phyloP scores from a whole-genome alignment of 2,329 filamentous ascomycete species.

The Penicillium griseofulvum region DNA sequence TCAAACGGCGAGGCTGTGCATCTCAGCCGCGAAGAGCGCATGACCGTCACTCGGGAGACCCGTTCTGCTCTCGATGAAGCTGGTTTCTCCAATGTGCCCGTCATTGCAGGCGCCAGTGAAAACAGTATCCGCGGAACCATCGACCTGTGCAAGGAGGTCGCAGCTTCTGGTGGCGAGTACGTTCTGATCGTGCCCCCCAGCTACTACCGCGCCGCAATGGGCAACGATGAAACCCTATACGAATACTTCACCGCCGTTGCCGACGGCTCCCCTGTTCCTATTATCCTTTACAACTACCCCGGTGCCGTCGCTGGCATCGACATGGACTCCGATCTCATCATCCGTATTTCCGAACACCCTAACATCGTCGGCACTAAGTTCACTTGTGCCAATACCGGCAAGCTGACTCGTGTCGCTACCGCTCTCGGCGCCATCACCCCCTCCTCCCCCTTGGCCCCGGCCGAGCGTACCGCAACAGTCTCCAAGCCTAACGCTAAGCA shows the following conservation, averaged over 20 bases:
- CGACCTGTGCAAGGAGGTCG: constrained; percentile 66
- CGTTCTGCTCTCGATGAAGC: constrained; percentile 79
- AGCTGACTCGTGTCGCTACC: constrained; percentile 76
- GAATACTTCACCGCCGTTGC: constrained; percentile 74
- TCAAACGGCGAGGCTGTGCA: constrained; percentile 90
- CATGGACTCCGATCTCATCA: constrained; percentile 84
- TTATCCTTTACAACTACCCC: constrained; percentile 89
- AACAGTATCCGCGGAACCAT: constrained; percentile 80
- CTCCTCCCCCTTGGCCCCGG: constrained; percentile 32
- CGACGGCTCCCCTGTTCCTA: constrained; percentile 69
- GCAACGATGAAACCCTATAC: constrained; percentile 68
- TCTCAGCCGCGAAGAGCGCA: constrained; percentile 73
- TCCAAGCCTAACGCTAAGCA: constrained; percentile 34
- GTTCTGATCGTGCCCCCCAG: constrained; percentile 75
- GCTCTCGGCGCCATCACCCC: constrained; percentile 71
- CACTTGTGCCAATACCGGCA: constrained; percentile 87
- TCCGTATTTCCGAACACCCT: constrained; percentile 72
- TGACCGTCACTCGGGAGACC: constrained; percentile 71
- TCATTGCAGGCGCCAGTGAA: constrained; percentile 79
- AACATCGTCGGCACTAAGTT: constrained; percentile 90
- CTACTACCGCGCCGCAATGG: constrained; percentile 75
- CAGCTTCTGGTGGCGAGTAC: constrained; percentile 72
- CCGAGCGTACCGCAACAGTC: constrained; percentile 24
- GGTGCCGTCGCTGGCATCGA: constrained; percentile 83
- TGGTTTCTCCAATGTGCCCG: constrained; percentile 70